Conservation (phyloP, 805 yeast genomes). For the Kazachstania africana region DNA sequence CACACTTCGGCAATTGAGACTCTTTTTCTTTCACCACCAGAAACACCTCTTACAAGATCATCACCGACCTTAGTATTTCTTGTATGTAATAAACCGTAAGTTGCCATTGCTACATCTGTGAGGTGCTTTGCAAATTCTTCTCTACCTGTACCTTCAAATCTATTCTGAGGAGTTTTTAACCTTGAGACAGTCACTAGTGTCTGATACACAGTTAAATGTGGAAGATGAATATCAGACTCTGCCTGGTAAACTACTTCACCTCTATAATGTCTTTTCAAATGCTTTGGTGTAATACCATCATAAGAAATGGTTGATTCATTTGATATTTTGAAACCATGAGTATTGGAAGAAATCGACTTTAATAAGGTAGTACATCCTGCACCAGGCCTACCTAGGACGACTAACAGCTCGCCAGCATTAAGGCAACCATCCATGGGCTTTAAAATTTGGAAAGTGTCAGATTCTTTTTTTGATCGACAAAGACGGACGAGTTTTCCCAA, state of each 20-base stretch:
- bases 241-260: background rate
- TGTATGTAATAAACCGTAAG: background rate
- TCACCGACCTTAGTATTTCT: background rate
- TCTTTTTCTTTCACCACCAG: background rate
- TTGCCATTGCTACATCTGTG: background rate
- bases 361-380: background rate
- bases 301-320: background rate
- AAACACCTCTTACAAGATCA: background rate
- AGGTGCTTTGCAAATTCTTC: background rate
- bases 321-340: background rate
- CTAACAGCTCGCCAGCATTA: background rate
- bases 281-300: background rate
- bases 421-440: background rate
- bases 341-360: background rate
- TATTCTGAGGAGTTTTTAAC: background rate
- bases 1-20: background rate
- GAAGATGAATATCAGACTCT: slow-evolving; percentile 14
- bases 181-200: background rate
- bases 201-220: background rate
- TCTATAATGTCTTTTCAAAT: background rate
- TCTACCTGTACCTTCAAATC: background rate
- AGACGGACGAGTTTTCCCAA: slow-evolving; percentile 9
- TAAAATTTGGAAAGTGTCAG: background rate
- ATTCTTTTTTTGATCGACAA: slow-evolving; percentile 1
- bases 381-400: background rate